Evolutionary conservation across 495 filamentous ascomycete genomes (phyloP).

Genomic region (Penicillium mononematosum): DNA sequence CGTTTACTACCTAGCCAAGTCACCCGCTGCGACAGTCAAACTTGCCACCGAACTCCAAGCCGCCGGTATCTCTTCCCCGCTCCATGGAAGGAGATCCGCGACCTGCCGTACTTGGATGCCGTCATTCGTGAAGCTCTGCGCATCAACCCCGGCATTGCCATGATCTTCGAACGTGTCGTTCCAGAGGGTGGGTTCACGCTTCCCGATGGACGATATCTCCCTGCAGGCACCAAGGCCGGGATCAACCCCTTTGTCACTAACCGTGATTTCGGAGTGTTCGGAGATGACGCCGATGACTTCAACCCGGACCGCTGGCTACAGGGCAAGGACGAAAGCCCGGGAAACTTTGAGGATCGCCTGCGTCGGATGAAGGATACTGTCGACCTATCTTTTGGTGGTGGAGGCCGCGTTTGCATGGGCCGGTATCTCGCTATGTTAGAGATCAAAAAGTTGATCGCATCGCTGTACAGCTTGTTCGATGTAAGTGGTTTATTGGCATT

Average conservation of each 20-base stretch:
- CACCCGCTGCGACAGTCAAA: slow-evolving; percentile 11
- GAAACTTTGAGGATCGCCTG: slow-evolving; percentile 16
- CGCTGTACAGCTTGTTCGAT: slow-evolving; percentile 67
- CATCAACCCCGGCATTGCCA: slow-evolving; percentile 60
- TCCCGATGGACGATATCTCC: slow-evolving; percentile 48
- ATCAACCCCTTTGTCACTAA: slow-evolving; percentile 61
- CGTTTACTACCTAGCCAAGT: slow-evolving; percentile 27
- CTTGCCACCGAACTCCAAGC: slow-evolving; percentile 20
- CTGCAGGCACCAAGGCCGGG: slow-evolving; percentile 57
- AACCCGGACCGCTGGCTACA: slow-evolving; percentile 62
- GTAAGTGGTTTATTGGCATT: slow-evolving; percentile 25
- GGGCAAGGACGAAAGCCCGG: slow-evolving; percentile 24
- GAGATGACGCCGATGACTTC: slow-evolving; percentile 52
- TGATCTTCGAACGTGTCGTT: slow-evolving; percentile 65
- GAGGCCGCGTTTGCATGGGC: slow-evolving; percentile 66
- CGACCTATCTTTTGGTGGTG: slow-evolving; percentile 61
- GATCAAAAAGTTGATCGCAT: slow-evolving; percentile 78
- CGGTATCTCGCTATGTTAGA: slow-evolving; percentile 73
- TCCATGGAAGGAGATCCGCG: slow-evolving; percentile 19
- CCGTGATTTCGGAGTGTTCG: slow-evolving; percentile 53
- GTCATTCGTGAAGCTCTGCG: slow-evolving; percentile 51
- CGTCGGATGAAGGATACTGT: slow-evolving; percentile 27
- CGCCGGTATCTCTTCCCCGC: slow-evolving; percentile 14
- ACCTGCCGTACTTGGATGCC: slow-evolving; percentile 29
- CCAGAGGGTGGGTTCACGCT: slow-evolving; percentile 54